Percentiles rank a stretch among this genome's conserved stretches.
Conservation (phyloP, 352 stramenopile species). For the Phytophthora hibernalis region DNA sequence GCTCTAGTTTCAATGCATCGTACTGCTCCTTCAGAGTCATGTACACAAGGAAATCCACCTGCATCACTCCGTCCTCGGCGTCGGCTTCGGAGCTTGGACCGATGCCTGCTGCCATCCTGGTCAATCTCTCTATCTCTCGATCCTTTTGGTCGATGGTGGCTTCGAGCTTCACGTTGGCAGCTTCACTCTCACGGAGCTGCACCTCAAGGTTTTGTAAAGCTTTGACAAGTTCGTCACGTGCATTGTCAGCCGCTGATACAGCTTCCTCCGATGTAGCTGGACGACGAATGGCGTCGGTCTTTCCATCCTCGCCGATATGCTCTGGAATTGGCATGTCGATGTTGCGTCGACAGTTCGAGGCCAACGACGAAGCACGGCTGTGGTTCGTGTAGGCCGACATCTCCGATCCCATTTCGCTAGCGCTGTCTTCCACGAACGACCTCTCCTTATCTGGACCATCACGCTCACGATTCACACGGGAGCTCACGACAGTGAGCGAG, state of each 20-base stretch:
- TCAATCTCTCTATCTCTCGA: constrained; percentile 52
- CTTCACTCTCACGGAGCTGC: constrained; percentile 61
- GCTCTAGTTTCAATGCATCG: constrained; percentile 54
- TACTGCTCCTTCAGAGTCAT: constrained; percentile 63
- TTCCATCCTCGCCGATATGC: constrained; percentile 14
- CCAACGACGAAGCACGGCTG: constrained; percentile 56
- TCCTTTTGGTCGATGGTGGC: constrained; percentile 58
- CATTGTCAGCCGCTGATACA: constrained; percentile 19
- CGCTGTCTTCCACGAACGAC: constrained; percentile 57
- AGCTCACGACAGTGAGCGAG: constrained; percentile 66
- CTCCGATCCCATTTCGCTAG: constrained; percentile 53
- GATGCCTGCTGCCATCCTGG: constrained; percentile 45
- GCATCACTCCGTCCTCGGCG: constrained; percentile 46
- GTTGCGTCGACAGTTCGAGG: constrained; percentile 33
- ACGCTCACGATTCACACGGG: constrained; percentile 40
- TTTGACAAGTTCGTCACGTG: constrained; percentile 49
- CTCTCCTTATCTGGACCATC: constrained; percentile 43
- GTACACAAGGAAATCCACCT: constrained; percentile 64
- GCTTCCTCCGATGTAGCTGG: constrained; percentile 26
- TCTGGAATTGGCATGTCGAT: constrained; percentile 21
- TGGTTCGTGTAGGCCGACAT: constrained; percentile 68
- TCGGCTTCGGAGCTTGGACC: constrained; percentile 34
- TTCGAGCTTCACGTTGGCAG: constrained; percentile 64
- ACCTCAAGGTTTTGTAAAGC: constrained; percentile 59
- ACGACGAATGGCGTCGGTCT: constrained; percentile 33